A percentile compares a stretch with the other conserved stretches of the same genome.
Evolutionary conservation across 352 stramenopile species (phyloP).

Genomic region (Pythium grandisporangium): DNA sequence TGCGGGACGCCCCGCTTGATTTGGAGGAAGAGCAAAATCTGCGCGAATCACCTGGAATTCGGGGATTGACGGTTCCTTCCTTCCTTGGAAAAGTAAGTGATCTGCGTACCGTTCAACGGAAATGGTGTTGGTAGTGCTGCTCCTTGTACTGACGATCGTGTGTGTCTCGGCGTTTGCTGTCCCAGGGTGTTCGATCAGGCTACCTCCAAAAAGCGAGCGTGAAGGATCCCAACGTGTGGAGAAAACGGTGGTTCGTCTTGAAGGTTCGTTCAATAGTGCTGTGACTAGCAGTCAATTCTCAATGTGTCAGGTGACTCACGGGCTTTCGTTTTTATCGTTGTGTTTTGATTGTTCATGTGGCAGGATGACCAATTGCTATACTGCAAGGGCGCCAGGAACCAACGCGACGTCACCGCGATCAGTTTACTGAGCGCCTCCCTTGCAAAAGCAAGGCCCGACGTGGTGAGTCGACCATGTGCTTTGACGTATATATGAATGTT

Average conservation of each 20-base stretch:
- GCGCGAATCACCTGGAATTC: conserved; percentile 20
- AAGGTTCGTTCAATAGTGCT: conserved; percentile 22
- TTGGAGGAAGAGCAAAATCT: conserved; percentile 38
- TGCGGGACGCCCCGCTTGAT: conserved; percentile 59
- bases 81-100: conserved; percentile 57
- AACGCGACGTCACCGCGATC: conserved; percentile 74
- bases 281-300: too few relatives aligned
- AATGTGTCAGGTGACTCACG: too few relatives aligned
- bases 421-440: conserved; percentile 69
- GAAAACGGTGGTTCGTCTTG: conserved; percentile 81
- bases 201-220: conserved; percentile 80
- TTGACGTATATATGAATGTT: not conserved
- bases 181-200: conserved; percentile 58
- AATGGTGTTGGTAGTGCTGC: too few relatives aligned
- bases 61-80: conserved; percentile 51
- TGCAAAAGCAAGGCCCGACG: conserved; percentile 62
- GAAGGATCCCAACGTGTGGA: conserved; percentile 70
- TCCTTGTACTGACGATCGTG: too few relatives aligned
- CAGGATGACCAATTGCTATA: conserved; percentile 77
- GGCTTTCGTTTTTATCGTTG: too few relatives aligned
- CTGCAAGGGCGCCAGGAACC: conserved; percentile 77
- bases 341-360: too few relatives aligned
- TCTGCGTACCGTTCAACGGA: not conserved
- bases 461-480: conserved; percentile 33
- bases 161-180: too few relatives aligned